Base-by-base conservation (phyloP, 495 filamentous ascomycete species). In the Daldinia bambusicola region DNA sequence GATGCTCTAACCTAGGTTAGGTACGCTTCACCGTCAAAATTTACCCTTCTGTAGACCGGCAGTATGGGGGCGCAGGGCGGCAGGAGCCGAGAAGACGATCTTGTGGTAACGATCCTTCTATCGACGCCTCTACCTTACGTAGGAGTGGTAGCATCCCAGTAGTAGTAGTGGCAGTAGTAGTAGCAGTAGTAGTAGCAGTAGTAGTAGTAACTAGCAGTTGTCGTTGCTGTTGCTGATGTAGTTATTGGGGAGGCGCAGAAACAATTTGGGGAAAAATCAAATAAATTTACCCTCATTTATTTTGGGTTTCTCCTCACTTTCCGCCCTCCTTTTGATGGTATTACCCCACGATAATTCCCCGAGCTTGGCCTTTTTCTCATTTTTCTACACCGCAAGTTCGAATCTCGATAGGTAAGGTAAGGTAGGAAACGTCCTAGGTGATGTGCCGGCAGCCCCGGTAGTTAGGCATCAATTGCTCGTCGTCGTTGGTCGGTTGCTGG, bases 341-440 rank as follows among this genome's bases (percentile, higher is more conserved):
- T 43, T 43, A 71, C 69, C 69, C 69, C 69, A 72, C 69, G 69
- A 58, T 68, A 64, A 72, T 67, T 68, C 50, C 64, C 69, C 69
- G 69, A 68, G 45, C 68, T 71, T 71, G 62, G 68, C 69, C 43
- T 30, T 37, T 3, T 48, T 56, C 37, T 31, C 26, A 26, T 59
- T 64, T 64, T 67, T 71, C 69, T 71, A 58, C 69, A 71, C 69
- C 69, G 69, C 69, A 71, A 71, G 52, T 71, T 71, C 62, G 63
- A 53, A 71, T 71, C 63, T 61, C 69, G 59, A 67, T 65, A 38
- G 26, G 37, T 51, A 38, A 38, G 22, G 26, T 26, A 26, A 26
- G 26, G 26, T 26, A 26, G 26, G 26, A 26, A 26, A 31, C 22
- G 50, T 32, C 50, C 50, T 53, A 53, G 50, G 50, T 32, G 30